Evolutionary conservation across 2,329 filamentous ascomycete genomes (phyloP), one percentile per base, ranked within the genome.

Genomic region (Diplodia seriata): DNA sequence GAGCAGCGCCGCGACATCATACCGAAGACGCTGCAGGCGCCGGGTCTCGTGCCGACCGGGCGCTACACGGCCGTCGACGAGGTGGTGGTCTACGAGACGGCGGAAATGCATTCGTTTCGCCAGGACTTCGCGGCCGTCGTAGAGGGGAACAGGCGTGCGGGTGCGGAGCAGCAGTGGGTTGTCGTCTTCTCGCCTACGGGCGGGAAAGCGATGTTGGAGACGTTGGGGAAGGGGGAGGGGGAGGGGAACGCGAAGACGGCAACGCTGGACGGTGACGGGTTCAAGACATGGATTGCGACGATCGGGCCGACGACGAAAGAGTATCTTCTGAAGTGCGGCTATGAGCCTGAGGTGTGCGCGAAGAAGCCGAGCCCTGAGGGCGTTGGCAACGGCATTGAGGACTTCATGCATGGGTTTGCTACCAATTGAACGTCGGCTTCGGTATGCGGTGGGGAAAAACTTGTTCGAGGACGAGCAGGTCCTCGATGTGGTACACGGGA

Each of bases 301-400:
- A 99, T 99, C 78, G 95, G 95, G 0, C 94, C 95, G 14, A 99
- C 95, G 20, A 99, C 95, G 12, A 85, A 90, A 70, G 89, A 93
- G 72, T 89, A 92, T 79, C 80, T 99, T 54, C 76, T 82, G 18
- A 81, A 83, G 23, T 92, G 93, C 76, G 86, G 81, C 0, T 90
- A 89, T 70, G 84, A 88, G 72, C 88, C 92, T 0, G 89, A 94
- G 75, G 90, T 91, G n/a, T 96, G 91, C 78, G 92, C 95, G 1
- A 87, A 87, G 73, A 90, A 85, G 73, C 95, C 95, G 1, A 97
- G 87, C 76, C 92, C 94, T 0, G 89, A 94, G 74, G 94, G 94
- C 0, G 81, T 98, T 1, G 83, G 86, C 71, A 82, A 87, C 54
- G 92, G 86, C 0, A 94, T 97, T 70, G 75, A 80, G 66, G 75